A percentile compares a stretch with the other conserved stretches of the same genome.
These are phyloP conservation scores for Cucumis cinereus DNA, from an alignment of 306 rosid genomes.

Conservation along the genomic window DNA sequence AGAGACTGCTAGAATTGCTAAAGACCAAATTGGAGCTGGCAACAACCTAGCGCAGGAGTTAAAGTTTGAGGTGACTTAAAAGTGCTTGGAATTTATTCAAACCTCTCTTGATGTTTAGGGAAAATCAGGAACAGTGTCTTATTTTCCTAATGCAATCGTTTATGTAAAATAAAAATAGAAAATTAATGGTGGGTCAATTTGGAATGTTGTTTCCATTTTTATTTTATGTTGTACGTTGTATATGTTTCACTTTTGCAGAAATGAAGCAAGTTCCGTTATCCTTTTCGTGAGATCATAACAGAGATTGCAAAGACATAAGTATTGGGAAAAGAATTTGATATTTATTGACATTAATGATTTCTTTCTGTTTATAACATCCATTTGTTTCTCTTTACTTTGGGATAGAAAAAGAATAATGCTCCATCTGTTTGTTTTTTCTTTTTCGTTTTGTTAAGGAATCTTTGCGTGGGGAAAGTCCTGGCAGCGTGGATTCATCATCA, in stretches of 20 bases:
- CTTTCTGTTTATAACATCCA: background rate
- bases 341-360: background rate
- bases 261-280: background rate
- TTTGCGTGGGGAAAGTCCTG: constrained; percentile 47
- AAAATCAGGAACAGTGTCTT: background rate
- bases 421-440: background rate
- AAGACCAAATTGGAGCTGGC: constrained; percentile 32
- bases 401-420: background rate
- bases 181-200: background rate
- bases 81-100: background rate
- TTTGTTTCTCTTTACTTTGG: background rate
- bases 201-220: background rate
- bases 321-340: background rate
- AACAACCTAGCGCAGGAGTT: constrained; percentile 39
- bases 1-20: constrained; percentile 57
- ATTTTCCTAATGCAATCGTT: background rate
- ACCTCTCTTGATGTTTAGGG: background rate
- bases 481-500: constrained; percentile 68
- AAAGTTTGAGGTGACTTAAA: constrained; percentile 49
- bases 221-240: background rate
- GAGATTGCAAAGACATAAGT: background rate
- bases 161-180: background rate
- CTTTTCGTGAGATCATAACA: background rate
- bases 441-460: constrained; percentile 30
- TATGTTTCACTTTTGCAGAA: background rate